Percentiles rank a stretch among this genome's conserved stretches.
Evolutionary conservation across 345 rosid genomes (phyloP).

Genomic region (Gossypium turneri): DNA sequence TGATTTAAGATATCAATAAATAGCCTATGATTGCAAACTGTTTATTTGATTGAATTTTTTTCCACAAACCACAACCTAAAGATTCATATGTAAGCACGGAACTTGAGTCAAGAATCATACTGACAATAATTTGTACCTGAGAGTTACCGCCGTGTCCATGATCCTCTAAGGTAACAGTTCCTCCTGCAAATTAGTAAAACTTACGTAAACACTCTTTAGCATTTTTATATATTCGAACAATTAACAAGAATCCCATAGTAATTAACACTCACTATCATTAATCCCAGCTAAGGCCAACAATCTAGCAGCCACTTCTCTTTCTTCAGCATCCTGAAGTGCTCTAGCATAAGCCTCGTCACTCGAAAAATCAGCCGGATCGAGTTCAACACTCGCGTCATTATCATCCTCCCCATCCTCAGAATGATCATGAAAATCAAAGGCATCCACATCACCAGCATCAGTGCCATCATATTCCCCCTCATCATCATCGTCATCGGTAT

Average conservation of each 20-base stretch:
- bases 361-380: slow-evolving; percentile 48
- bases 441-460: slow-evolving; percentile 64
- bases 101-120: neutral
- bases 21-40: neutral
- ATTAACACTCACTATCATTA: slow-evolving; percentile 44
- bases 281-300: slow-evolving; percentile 72
- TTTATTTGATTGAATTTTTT: neutral
- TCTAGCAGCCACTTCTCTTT: slow-evolving; percentile 77
- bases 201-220: neutral
- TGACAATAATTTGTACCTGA: slow-evolving; percentile 42
- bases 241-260: slow-evolving; percentile 5
- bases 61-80: neutral
- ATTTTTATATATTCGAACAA: slow-evolving; percentile 9
- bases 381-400: slow-evolving; percentile 32
- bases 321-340: slow-evolving; percentile 92
- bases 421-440: slow-evolving; percentile 49
- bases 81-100: neutral
- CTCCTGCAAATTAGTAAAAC: slow-evolving; percentile 44
- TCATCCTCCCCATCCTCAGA: slow-evolving; percentile 33
- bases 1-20: neutral
- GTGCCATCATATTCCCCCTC: slow-evolving; percentile 39
- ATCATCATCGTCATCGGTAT: slow-evolving; percentile 26
- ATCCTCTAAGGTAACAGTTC: slow-evolving; percentile 48
- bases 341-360: slow-evolving; percentile 92
- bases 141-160: slow-evolving; percentile 35